These are phyloP conservation scores for Trichoderma asperelloides DNA, from an alignment of 495 filamentous ascomycete genomes.

Conservation along the genomic window DNA sequence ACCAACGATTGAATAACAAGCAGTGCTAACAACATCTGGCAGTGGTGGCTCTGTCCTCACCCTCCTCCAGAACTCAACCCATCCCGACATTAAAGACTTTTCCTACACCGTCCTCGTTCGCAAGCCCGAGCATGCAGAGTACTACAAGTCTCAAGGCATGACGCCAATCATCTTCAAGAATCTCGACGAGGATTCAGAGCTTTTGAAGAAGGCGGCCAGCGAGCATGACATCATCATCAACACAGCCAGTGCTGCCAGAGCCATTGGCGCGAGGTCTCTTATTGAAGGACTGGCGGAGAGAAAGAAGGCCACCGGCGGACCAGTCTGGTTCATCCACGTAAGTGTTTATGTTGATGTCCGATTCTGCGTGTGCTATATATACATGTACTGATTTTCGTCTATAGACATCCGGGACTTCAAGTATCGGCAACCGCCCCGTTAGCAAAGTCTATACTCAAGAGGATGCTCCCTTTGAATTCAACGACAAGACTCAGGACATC, in stretches of 20 bases:
- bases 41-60: conserved; percentile 21
- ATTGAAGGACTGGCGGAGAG: conserved; percentile 28
- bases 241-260: conserved; percentile 25
- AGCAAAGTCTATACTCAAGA: conserved; percentile 16
- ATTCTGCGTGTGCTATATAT: not conserved
- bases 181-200: conserved; percentile 24
- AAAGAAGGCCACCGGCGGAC: conserved; percentile 20
- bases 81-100: conserved; percentile 4
- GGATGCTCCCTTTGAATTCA: conserved; percentile 18
- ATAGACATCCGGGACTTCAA: conserved; percentile 42
- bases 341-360: not conserved
- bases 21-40: not conserved
- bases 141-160: conserved; percentile 16
- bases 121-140: conserved; percentile 15
- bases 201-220: conserved; percentile 19
- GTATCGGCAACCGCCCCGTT: conserved; percentile 37
- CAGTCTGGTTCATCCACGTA: conserved; percentile 24
- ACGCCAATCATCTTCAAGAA: conserved; percentile 17
- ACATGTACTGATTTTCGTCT: not conserved
- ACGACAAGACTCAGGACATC: conserved; percentile 33
- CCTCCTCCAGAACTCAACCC: conserved; percentile 7
- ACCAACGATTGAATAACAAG: not conserved
- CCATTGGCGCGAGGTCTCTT: conserved; percentile 22
- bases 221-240: conserved; percentile 36
- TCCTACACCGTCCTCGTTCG: conserved; percentile 16